A percentile compares a stretch with the other conserved stretches of the same genome.
These are phyloP conservation scores for Cubamyces sp. DNA, from an alignment of 768 basidiomycete genomes.

Conservation along the genomic window DNA sequence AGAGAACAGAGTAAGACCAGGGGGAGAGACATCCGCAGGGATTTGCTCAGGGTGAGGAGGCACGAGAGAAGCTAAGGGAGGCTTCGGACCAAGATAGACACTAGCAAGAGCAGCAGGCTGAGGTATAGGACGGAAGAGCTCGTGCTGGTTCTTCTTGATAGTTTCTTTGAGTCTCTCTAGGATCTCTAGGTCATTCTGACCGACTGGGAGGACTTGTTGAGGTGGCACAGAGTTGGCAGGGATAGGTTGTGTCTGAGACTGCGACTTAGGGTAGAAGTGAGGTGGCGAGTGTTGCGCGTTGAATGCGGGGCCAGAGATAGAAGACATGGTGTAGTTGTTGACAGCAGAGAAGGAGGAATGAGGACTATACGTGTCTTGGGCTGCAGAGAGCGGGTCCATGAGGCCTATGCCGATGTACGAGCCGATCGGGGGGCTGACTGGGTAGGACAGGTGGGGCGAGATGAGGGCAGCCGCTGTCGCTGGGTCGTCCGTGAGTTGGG, in stretches of 20 bases:
- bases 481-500: constrained; percentile 34
- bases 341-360: constrained; percentile 23
- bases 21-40: constrained; percentile 33
- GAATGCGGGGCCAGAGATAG: constrained; percentile 34
- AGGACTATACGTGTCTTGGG: constrained; percentile 36
- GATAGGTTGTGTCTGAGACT: constrained; percentile 25
- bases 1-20: constrained; percentile 28
- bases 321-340: constrained; percentile 39
- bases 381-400: constrained; percentile 38
- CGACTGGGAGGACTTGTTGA: constrained; percentile 45
- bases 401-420: constrained; percentile 23
- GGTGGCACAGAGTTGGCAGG: constrained; percentile 2
- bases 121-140: constrained; percentile 67
- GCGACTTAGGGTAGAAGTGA: constrained; percentile 23
- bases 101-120: constrained; percentile 66
- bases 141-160: constrained; percentile 75
- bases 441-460: constrained; percentile 41
- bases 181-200: constrained; percentile 70
- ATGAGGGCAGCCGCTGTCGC: constrained; percentile 40
- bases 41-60: constrained; percentile 43
- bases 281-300: constrained; percentile 37
- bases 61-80: constrained; percentile 31
- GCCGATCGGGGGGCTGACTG: constrained; percentile 28
- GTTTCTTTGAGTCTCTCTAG: constrained; percentile 74
- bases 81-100: constrained; percentile 62